Conservation (phyloP, 1,284 basidiomycete species). For the Coriolopsis trogii region DNA sequence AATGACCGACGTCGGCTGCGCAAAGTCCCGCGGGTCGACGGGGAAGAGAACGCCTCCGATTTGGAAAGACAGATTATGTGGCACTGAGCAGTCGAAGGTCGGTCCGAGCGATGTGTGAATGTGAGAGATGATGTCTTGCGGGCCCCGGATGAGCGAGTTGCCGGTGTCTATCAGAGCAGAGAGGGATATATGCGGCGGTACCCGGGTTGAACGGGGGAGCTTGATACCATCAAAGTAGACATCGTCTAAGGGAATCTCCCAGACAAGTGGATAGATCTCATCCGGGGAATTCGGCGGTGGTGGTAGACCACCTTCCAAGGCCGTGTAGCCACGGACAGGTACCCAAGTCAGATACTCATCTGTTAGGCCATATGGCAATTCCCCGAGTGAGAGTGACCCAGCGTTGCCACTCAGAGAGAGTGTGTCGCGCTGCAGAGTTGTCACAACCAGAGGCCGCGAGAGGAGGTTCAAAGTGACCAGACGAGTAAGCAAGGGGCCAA, state of each 20-base stretch:
- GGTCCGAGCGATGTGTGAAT: slow-evolving; percentile 40
- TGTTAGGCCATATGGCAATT: slow-evolving; percentile 38
- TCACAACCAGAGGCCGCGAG: slow-evolving; percentile 29
- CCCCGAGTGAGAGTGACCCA: slow-evolving; percentile 43
- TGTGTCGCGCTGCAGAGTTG: slow-evolving; percentile 42
- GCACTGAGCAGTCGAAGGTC: slow-evolving; percentile 45
- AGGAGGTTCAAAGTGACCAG: slow-evolving; percentile 27
- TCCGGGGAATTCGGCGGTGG: slow-evolving; percentile 35
- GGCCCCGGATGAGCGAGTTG: slow-evolving; percentile 43
- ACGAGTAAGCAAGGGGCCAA: slow-evolving; percentile 35
- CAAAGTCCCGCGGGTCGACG: slow-evolving; percentile 69
- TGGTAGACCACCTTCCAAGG: slow-evolving; percentile 39
- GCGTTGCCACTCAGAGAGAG: slow-evolving; percentile 39
- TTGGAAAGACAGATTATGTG: slow-evolving; percentile 60
- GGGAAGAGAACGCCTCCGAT: slow-evolving; percentile 66
- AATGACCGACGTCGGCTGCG: slow-evolving; percentile 28
- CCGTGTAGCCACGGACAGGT: slow-evolving; percentile 40
- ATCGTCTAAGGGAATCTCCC: slow-evolving; percentile 61
- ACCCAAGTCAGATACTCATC: slow-evolving; percentile 41
- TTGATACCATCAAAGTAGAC: slow-evolving; percentile 55
- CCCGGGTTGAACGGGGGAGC: slow-evolving; percentile 46
- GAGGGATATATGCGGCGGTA: slow-evolving; percentile 37
- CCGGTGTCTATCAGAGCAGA: slow-evolving; percentile 56
- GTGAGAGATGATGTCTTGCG: slow-evolving; percentile 37
- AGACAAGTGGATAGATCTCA: slow-evolving; percentile 41